Conservation (phyloP, 495 filamentous ascomycete species). For the Hypoxylon fuscum region DNA sequence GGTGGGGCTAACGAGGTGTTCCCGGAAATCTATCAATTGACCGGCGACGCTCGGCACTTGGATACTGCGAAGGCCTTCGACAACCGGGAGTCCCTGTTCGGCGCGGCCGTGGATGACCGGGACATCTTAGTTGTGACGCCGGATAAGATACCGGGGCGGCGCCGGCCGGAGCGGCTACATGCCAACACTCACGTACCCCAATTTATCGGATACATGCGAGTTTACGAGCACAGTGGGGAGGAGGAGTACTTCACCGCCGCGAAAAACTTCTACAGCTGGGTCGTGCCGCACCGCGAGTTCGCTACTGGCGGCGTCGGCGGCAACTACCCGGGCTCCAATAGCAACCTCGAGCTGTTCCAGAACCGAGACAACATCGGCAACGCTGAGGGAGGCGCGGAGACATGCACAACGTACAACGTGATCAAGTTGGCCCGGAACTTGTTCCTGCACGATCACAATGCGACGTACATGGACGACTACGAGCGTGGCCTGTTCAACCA, state of each 20-base stretch:
- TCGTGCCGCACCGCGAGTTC: constrained; percentile 43
- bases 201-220: constrained; percentile 45
- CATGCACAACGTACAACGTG: constrained; percentile 47
- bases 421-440: constrained; percentile 48
- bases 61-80: constrained; percentile 46
- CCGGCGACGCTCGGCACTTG: constrained; percentile 40
- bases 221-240: constrained; percentile 45
- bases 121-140: constrained; percentile 30
- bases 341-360: constrained; percentile 47
- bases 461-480: constrained; percentile 49
- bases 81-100: constrained; percentile 45
- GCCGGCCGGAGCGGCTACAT: constrained; percentile 35
- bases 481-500: constrained; percentile 47
- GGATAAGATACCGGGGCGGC: constrained; percentile 27
- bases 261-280: constrained; percentile 45
- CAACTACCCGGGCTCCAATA: constrained; percentile 36
- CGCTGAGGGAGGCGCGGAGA: constrained; percentile 44
- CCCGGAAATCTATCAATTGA: constrained; percentile 44
- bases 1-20: constrained; percentile 47
- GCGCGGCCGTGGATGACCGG: constrained; percentile 23
- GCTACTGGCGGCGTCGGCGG: constrained; percentile 41
- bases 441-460: constrained; percentile 40
- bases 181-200: constrained; percentile 50
- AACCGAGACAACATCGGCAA: constrained; percentile 45
- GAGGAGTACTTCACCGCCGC: constrained; percentile 43